These are phyloP conservation scores for Sequoiadendron giganteum DNA, from an alignment of 75 land plant species.

Conservation along the genomic window DNA sequence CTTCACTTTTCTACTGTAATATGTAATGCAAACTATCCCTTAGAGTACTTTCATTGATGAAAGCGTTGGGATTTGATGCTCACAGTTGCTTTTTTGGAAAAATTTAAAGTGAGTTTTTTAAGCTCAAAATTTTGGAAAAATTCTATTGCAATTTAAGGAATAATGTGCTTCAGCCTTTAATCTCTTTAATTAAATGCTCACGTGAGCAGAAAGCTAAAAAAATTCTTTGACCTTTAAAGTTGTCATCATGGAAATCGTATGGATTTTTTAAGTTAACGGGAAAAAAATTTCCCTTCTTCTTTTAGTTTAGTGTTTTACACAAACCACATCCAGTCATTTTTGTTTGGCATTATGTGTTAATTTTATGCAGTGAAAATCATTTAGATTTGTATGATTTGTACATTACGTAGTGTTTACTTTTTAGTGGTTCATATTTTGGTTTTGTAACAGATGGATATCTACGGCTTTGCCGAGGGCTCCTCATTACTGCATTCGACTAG, in stretches of 20 bases:
- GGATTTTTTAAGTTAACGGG: background rate
- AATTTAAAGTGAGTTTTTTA: background rate
- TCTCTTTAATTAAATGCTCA: background rate
- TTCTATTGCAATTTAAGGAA: background rate
- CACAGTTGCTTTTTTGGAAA: background rate
- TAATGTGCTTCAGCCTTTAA: background rate
- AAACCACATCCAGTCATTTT: background rate
- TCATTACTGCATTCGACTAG: no score
- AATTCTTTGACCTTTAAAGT: background rate
- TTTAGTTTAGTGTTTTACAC: background rate
- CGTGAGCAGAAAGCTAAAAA: background rate
- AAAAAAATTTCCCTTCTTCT: background rate
- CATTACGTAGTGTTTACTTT: no score
- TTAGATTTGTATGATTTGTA: no score
- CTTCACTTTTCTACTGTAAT: background rate
- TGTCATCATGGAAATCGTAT: background rate
- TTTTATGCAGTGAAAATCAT: background rate
- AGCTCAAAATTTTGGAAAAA: background rate
- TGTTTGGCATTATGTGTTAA: background rate
- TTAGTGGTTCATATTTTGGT: no score
- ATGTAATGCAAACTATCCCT: background rate
- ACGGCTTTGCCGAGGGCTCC: no score
- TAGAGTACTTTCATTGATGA: background rate
- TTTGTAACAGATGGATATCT: no score
- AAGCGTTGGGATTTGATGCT: background rate